Base-by-base conservation (phyloP, 2,329 filamentous ascomycete genomes). In the Talaromyces sp. region DNA sequence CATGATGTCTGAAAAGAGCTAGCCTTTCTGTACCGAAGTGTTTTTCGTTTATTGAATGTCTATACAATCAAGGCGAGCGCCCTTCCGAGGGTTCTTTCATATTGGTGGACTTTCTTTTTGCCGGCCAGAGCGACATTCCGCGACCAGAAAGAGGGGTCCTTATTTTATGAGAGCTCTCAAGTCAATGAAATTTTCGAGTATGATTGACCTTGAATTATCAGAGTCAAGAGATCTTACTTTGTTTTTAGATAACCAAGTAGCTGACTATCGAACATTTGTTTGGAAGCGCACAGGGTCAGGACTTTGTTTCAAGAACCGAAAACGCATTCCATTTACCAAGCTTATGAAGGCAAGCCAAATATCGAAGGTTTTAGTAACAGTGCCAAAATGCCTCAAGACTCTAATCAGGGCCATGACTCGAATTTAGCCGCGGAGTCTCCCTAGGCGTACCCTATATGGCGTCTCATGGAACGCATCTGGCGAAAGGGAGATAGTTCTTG, bases 81-180 rank as follows among this genome's bases (percentile, higher is more conserved):
- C 16, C n/a, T 18, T 18, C 2, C 35, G 31, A 42, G 21, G 18
- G 8, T 42, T 25, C 39, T 12, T 57, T 57, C 23, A 46, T 59
- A 59, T 59, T 59, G 57, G 57, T 59, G 57, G 57, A 48, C n/a
- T 48, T 59, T 46, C 42, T 48, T 59, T 58, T 59, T 37, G 40
- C 57, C 57, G 57, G 42, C 25, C 40, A 59, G 23, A 23, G 40
- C 57, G 42, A 48, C 57, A 33, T 59, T 59, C 57, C 57, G 57
- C 57, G 16, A 16, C 23, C 5, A 58, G 5, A 18, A 52, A n/a
- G 25, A 18, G n/a, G n/a, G 25, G 33, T 33, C 31, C 14, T n/a
- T n/a, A 8, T 48, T 16, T 25, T 6, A 25, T 25, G 2, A 50
- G 44, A 50, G 14, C 25, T n/a, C 3, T 31, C 46, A n/a, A 5